These are phyloP conservation scores for Trichoderma brevicompactum DNA, from an alignment of 2,329 filamentous ascomycete genomes.

Conservation along the genomic window DNA sequence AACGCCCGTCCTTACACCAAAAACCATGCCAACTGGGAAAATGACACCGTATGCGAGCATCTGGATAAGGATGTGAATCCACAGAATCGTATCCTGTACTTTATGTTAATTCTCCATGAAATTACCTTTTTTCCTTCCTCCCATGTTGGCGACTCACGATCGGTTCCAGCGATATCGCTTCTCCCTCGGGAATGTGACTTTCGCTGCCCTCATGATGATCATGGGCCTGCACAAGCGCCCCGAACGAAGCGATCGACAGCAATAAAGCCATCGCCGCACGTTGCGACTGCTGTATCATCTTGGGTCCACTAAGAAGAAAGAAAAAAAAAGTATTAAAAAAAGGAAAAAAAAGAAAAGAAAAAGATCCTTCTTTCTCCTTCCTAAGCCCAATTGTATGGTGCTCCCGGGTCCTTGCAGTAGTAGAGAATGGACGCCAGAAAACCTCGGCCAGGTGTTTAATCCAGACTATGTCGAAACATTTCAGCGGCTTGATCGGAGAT, in stretches of 20 bases:
- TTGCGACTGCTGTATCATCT: slow-evolving; percentile 28
- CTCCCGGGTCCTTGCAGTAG: not conserved
- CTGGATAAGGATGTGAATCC: slow-evolving; percentile 92
- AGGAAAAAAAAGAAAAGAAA: not conserved
- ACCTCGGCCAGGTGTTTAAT: slow-evolving; percentile 9
- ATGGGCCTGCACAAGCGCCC: slow-evolving; percentile 45
- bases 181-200: slow-evolving; percentile 67
- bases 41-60: slow-evolving; percentile 86
- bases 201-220: slow-evolving; percentile 52
- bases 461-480: slow-evolving; percentile 17
- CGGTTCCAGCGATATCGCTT: slow-evolving; percentile 71
- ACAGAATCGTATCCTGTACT: slow-evolving; percentile 76
- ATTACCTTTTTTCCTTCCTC: not conserved
- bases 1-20: slow-evolving; percentile 67
- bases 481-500: slow-evolving; percentile 28
- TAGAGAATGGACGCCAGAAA: slow-evolving; percentile 21
- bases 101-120: slow-evolving; percentile 39
- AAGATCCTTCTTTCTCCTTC: not conserved
- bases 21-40: slow-evolving; percentile 93
- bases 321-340: not conserved
- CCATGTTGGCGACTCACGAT: slow-evolving; percentile 58
- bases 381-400: not conserved
- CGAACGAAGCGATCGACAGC: slow-evolving; percentile 36
- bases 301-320: not conserved
- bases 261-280: slow-evolving; percentile 29